Base-by-base conservation (phyloP, 306 rosid genomes). In the Vicia villosa region DNA sequence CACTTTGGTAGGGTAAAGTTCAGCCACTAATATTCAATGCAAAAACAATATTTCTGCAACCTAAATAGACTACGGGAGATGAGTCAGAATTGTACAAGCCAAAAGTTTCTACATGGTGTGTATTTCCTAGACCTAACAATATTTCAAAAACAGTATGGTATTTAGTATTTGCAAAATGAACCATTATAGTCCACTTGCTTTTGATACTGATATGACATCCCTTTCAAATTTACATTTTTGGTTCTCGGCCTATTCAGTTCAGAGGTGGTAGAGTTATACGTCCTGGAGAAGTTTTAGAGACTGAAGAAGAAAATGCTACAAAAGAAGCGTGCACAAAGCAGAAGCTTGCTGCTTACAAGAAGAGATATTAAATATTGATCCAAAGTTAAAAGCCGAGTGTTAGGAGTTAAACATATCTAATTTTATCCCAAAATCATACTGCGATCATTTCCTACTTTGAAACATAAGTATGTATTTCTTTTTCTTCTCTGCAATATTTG, bases 51-150 rank as follows among this genome's bases (percentile, higher is more conserved):
- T 26, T 61, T 72, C 51, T 77, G 1, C 57, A 78, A 64, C 69
- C 81, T 65, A 76, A 83, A 52, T 77, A 74, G 61, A 49, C 59
- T 36, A 84, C 63, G 55, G 84, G 79, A 60, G 79, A 79, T 8
- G 88, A 85, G 16, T 43, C 85, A n/a, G 86, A 85, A 52, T 38
- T 85, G 22, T 90, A 92, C 88, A 86, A 90, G 87, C 96, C 96
- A 22, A 88, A 83, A 82, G 96, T 90, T 76, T 88, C 98, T 55
- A 81, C 96, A 2, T 90, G 98, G 98, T 96, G 93, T 75, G 93
- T 86, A 76, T 92, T 92, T 86, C 98, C 98, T 45, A 86, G 98
- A 70, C 98, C 98, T 3, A 66, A 69, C 80, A 79, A 92, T 72
- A 92, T 92, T 73, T 92, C 98, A 4, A 92, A 85, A 78, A 84